Conservation (phyloP, 176 grass and related monocot genomes). For the Panicum miliaceum region DNA sequence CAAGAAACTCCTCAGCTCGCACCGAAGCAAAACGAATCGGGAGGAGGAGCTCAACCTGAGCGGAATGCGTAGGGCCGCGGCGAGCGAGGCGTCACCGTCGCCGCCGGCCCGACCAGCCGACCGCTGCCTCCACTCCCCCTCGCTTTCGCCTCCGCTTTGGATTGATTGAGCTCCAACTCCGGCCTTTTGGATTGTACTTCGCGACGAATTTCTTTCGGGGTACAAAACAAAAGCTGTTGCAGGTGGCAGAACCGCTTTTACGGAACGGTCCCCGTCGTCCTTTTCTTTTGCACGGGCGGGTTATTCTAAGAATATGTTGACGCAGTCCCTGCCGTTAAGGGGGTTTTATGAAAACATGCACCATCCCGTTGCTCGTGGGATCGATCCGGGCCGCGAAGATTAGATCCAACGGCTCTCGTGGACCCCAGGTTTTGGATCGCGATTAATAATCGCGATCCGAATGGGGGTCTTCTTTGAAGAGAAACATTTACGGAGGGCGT, state of each 20-base stretch:
- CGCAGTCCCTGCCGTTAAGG: too few species aligned
- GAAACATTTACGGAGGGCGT: too few species aligned
- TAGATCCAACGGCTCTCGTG: background rate
- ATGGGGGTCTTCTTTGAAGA: background rate
- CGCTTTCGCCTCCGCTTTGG: background rate
- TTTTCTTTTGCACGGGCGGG: background rate
- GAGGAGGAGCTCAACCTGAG: constrained; percentile 30
- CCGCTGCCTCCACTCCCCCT: background rate
- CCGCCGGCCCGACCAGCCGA: constrained; percentile 33
- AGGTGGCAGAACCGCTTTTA: constrained; percentile 21
- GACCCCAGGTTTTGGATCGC: background rate
- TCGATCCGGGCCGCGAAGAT: background rate
- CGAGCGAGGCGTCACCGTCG: background rate
- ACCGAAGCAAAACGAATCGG: background rate
- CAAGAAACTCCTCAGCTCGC: background rate
- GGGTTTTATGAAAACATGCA: background rate
- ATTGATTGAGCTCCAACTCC: constrained; percentile 27
- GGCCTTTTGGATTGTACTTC: constrained; percentile 29
- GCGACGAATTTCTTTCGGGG: constrained; percentile 6
- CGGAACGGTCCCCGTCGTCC: background rate
- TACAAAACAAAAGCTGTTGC: constrained; percentile 34
- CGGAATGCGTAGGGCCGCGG: too few species aligned
- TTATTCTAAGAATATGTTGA: background rate
- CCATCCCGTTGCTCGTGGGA: background rate
- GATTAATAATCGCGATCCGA: background rate